A percentile compares a stretch with the other conserved stretches of the same genome.
Conservation (phyloP, 176 grass and related monocot species). For the Elymus sibiricus region DNA sequence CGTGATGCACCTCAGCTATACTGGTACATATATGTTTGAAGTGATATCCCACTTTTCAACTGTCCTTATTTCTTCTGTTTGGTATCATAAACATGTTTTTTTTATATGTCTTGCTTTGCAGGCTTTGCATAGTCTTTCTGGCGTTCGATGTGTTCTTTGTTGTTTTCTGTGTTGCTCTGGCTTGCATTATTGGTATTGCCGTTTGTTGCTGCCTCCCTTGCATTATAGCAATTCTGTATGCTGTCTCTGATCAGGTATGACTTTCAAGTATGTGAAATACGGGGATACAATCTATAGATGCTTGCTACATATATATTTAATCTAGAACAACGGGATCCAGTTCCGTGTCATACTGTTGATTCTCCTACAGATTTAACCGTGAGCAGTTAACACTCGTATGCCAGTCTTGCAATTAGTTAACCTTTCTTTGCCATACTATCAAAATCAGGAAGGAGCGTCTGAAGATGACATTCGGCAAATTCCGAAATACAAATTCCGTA, state of each 20-base stretch:
- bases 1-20: slow-evolving; percentile 71
- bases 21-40: slow-evolving; percentile 43
- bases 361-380: background rate
- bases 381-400: background rate
- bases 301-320: background rate
- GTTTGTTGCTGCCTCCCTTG: slow-evolving; percentile 97
- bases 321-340: background rate
- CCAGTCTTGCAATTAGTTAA: slow-evolving; percentile 8
- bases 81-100: slow-evolving; percentile 6
- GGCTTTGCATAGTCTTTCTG: slow-evolving; percentile 91
- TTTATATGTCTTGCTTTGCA: slow-evolving; percentile 25
- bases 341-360: background rate
- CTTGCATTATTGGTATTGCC: slow-evolving; percentile 91
- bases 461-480: slow-evolving; percentile 85
- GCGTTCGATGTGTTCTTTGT: slow-evolving; percentile 95
- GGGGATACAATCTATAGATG: background rate
- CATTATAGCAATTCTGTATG: slow-evolving; percentile 90
- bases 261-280: slow-evolving; percentile 4
- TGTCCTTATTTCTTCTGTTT: slow-evolving; percentile 13
- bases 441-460: slow-evolving; percentile 85
- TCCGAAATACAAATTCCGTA: slow-evolving; percentile 67
- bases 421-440: background rate
- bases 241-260: slow-evolving; percentile 81
- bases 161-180: slow-evolving; percentile 86
- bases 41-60: background rate